Percentiles rank a stretch among this genome's conserved stretches.
phyloP scores from a whole-genome alignment of 75 land plant species.

The Cunninghamia lanceolata region DNA sequence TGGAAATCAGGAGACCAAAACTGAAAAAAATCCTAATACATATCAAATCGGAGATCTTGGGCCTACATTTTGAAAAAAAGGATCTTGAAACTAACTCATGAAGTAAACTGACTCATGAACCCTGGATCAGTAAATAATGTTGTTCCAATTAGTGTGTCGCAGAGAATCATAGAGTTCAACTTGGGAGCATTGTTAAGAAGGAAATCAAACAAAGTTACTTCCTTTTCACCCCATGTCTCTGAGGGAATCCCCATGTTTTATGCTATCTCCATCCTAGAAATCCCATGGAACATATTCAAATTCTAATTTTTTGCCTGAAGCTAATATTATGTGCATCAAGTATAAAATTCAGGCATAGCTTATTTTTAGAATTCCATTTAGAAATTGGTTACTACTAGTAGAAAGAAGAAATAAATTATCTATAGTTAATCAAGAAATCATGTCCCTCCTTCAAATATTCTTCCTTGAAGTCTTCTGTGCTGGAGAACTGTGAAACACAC shows the following conservation, averaged over 20 bases:
- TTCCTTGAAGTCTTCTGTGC: too few relatives aligned
- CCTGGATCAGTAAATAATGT: not conserved
- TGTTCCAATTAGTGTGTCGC: not conserved
- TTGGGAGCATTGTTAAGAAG: not conserved
- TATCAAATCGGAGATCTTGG: too few relatives aligned
- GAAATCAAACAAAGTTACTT: not conserved
- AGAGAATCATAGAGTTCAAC: not conserved
- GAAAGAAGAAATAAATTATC: too few relatives aligned
- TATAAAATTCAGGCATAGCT: not conserved
- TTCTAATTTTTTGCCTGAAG: not conserved
- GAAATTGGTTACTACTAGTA: too few relatives aligned
- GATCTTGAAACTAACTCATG: not conserved
- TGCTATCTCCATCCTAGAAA: not conserved
- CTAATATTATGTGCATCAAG: not conserved
- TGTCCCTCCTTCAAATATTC: too few relatives aligned
- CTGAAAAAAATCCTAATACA: too few relatives aligned
- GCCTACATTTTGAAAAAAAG: too few relatives aligned
- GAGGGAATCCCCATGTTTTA: not conserved
- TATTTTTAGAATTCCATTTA: too few relatives aligned
- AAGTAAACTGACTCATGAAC: not conserved
- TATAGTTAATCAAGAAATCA: too few relatives aligned
- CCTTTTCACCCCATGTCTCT: not conserved
- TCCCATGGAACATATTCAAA: not conserved
- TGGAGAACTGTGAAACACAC: too few relatives aligned
- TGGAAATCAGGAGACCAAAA: too few relatives aligned